Percentiles rank a stretch among this genome's conserved stretches.
These are phyloP conservation scores for Colletotrichum acutatum DNA, from an alignment of 2,329 filamentous ascomycete genomes.

Conservation along the genomic window DNA sequence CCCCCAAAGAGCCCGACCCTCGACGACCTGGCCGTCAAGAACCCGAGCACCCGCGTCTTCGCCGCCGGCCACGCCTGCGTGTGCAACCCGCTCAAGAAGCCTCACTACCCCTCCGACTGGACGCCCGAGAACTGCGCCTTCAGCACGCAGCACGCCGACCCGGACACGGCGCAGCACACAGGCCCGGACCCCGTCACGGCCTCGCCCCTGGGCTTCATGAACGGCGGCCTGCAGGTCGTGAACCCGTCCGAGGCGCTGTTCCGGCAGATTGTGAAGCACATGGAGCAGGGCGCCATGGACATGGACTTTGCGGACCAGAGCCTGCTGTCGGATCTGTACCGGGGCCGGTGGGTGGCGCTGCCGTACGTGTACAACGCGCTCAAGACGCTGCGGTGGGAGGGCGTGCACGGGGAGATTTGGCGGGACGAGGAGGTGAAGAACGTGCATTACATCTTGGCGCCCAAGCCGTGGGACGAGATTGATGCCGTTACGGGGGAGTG, in stretches of 20 bases:
- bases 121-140: conserved; percentile 67
- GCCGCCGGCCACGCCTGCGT: conserved; percentile 87
- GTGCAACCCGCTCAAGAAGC: conserved; percentile 83
- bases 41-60: conserved; percentile 68
- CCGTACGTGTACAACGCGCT: conserved; percentile 72
- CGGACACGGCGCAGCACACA: conserved; percentile 57
- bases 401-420: conserved; percentile 68
- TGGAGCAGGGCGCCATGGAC: conserved; percentile 57
- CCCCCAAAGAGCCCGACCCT: conserved; percentile 15
- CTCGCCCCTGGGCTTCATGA: conserved; percentile 63
- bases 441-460: conserved; percentile 69
- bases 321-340: conserved; percentile 66
- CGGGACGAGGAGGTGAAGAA: conserved; percentile 68
- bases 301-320: conserved; percentile 71
- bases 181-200: conserved; percentile 55
- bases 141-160: conserved; percentile 61
- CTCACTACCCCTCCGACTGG: conserved; percentile 83
- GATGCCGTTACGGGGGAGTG: conserved; percentile 53
- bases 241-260: conserved; percentile 61
- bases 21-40: conserved; percentile 21
- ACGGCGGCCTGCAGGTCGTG: conserved; percentile 68
- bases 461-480: conserved; percentile 71
- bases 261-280: conserved; percentile 60
- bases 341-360: conserved; percentile 65
- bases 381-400: conserved; percentile 66